Percentiles rank a stretch among this genome's conserved stretches.
Evolutionary conservation across 257 asterid species (phyloP).

Genomic region (Rhazya stricta): DNA sequence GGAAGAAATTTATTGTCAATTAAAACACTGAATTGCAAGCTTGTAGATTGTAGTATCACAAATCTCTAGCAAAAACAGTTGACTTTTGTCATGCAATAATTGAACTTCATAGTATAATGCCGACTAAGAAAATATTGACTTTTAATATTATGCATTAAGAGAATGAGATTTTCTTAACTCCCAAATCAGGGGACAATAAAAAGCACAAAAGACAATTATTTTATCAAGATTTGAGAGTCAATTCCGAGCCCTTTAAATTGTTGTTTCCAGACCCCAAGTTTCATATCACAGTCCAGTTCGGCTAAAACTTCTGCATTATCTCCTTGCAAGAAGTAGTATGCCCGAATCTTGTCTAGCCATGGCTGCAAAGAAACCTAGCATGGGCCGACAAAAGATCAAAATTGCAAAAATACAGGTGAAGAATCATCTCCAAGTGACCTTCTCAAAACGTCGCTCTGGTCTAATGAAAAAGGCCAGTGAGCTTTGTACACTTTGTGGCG

Average conservation of each 20-base stretch:
- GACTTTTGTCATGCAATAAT: constrained; percentile 21
- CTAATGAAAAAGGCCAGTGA: constrained; percentile 76
- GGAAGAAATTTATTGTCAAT: neutral
- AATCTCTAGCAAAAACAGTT: constrained; percentile 1
- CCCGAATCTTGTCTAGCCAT: constrained; percentile 13
- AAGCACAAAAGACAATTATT: constrained; percentile 6
- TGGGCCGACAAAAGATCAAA: constrained; percentile 75
- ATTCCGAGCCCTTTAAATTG: constrained; percentile 31
- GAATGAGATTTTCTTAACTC: constrained; percentile 41
- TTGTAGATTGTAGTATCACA: neutral
- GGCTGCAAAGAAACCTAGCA: constrained; percentile 52
- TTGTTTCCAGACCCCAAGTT: neutral
- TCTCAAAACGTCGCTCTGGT: constrained; percentile 65
- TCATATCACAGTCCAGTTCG: neutral
- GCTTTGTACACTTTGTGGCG: constrained; percentile 62
- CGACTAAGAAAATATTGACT: constrained; percentile 24
- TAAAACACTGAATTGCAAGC: neutral
- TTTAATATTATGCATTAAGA: constrained; percentile 28
- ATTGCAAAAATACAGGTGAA: constrained; percentile 64
- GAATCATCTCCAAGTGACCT: constrained; percentile 66
- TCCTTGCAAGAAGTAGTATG: neutral
- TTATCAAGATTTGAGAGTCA: constrained; percentile 16
- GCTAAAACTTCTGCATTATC: neutral
- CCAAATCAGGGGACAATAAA: constrained; percentile 44
- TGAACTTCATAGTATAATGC: constrained; percentile 15